Percentiles rank a stretch among this genome's conserved stretches.
Conservation (phyloP, 495 filamentous ascomycete genomes). For the Trypethelium eluteriae region DNA sequence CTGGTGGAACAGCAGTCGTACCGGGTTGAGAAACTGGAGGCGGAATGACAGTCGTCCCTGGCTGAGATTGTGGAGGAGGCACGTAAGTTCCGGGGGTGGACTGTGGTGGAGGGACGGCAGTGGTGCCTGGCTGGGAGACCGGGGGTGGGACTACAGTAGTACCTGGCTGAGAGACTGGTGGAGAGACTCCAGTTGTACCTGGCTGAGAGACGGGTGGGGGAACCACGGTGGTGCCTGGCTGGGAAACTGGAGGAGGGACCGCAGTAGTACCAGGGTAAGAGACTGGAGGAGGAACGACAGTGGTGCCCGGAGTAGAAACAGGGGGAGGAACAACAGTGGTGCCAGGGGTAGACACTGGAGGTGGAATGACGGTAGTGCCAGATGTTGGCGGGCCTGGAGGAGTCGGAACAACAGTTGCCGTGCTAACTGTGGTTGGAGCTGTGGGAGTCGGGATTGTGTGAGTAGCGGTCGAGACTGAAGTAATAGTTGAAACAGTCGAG, state of each 20-base stretch:
- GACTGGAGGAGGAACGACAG: neutral
- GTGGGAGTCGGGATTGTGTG: constrained; percentile 15
- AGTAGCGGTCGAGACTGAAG: neutral
- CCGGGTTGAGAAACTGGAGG: neutral
- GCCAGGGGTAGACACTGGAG: constrained; percentile 12
- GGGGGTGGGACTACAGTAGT: constrained; percentile 8
- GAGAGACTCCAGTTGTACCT: neutral
- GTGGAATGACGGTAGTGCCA: constrained; percentile 1
- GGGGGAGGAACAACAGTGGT: neutral
- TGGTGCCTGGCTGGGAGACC: constrained; percentile 1
- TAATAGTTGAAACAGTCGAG: constrained; percentile 39
- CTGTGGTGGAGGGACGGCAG: neutral
- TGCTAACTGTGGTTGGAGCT: constrained; percentile 13
- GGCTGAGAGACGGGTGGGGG: constrained; percentile 1
- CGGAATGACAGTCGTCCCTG: neutral
- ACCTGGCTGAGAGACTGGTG: neutral
- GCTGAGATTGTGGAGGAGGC: neutral
- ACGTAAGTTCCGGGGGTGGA: neutral
- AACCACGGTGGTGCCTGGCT: neutral
- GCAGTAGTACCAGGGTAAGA: constrained; percentile 7
- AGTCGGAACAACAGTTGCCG: constrained; percentile 11
- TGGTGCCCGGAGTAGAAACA: neutral
- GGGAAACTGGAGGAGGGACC: constrained; percentile 8
- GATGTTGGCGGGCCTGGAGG: neutral
- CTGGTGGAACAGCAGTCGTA: neutral